These are phyloP conservation scores for Candida oleophila DNA, from an alignment of 805 yeast species.

Conservation along the genomic window DNA sequence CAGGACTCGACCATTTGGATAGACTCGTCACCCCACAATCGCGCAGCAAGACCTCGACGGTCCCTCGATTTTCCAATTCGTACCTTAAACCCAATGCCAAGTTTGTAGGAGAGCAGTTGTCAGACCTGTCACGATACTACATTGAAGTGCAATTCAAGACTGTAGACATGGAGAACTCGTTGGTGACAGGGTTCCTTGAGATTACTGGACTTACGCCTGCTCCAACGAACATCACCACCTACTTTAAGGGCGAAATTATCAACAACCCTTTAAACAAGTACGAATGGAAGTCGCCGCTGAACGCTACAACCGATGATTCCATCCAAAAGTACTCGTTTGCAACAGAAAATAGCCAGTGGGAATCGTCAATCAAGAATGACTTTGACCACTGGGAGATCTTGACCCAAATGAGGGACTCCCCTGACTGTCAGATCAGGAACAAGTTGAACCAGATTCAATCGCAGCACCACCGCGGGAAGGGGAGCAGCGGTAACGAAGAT, in stretches of 20 bases:
- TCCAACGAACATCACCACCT: conserved; percentile 65
- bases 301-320: conserved; percentile 8
- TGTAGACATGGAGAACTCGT: conserved; percentile 58
- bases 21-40: neutral
- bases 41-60: neutral
- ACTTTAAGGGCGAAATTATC: conserved; percentile 69
- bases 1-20: neutral
- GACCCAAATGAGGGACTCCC: conserved; percentile 49
- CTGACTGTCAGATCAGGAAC: conserved; percentile 29
- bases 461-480: conserved; percentile 17
- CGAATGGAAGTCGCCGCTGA: conserved; percentile 17
- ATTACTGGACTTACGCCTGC: conserved; percentile 64
- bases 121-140: conserved; percentile 62
- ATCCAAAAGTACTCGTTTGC: conserved; percentile 46
- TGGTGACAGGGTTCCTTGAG: conserved; percentile 58
- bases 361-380: conserved; percentile 39
- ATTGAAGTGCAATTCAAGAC: conserved; percentile 67
- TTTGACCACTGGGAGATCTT: conserved; percentile 53
- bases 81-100: conserved; percentile 60
- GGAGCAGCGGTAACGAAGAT: conserved; percentile 16
- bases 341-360: conserved; percentile 62
- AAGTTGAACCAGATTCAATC: conserved; percentile 29
- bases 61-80: conserved; percentile 34
- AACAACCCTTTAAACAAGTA: conserved; percentile 42
- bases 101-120: conserved; percentile 69